Conservation (phyloP, 306 rosid species). For the Rubus idaeus region DNA sequence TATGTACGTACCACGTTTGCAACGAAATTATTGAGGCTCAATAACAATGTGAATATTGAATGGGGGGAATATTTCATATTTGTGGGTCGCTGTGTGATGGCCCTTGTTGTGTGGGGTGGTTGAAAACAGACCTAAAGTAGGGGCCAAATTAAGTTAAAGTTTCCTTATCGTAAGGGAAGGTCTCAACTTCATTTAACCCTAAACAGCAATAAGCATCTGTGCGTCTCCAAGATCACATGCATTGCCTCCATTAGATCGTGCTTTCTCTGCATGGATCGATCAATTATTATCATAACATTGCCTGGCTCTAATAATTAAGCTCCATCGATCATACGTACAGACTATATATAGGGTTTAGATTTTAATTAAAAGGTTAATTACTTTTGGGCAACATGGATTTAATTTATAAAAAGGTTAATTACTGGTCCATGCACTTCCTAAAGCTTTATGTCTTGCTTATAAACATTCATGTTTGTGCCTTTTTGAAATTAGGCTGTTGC, state of each 20-base stretch:
- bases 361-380: not conserved
- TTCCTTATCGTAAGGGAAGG: not conserved
- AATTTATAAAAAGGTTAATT: not conserved
- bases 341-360: not conserved
- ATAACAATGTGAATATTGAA: not conserved
- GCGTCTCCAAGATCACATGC: slow-evolving; percentile 12
- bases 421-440: not conserved
- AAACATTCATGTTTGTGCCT: not conserved
- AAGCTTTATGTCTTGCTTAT: slow-evolving; percentile 5
- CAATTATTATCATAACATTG: not conserved
- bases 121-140: slow-evolving; percentile 28
- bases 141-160: slow-evolving; percentile 16
- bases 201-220: slow-evolving; percentile 1
- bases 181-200: not conserved
- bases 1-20: not conserved
- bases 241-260: not conserved
- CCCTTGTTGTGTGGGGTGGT: slow-evolving; percentile 34
- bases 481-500: not conserved
- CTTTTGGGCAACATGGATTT: slow-evolving; percentile 5
- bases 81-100: slow-evolving; percentile 26
- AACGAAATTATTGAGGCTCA: not conserved
- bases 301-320: not conserved
- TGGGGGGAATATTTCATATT: slow-evolving; percentile 23
- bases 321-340: not conserved
- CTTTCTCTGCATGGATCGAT: not conserved